These are phyloP conservation scores for Kwoniella sp. DNA, from an alignment of 768 basidiomycete species.

Conservation along the genomic window DNA sequence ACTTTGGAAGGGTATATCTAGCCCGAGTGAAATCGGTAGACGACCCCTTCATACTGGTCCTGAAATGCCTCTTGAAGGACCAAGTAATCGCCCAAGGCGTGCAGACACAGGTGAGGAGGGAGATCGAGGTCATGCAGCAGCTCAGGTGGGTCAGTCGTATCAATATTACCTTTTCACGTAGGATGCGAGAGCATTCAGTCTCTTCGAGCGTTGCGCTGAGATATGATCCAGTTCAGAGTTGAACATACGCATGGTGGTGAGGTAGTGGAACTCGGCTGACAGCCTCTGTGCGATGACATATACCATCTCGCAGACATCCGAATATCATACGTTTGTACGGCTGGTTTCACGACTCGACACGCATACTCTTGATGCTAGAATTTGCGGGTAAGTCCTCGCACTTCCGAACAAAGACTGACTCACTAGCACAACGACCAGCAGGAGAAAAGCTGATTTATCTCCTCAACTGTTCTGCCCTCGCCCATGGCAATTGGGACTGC, in stretches of 20 bases:
- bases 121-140: slow-evolving; percentile 78
- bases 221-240: too few relatives aligned
- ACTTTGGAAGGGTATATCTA: slow-evolving; percentile 98
- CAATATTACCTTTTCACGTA: neutral
- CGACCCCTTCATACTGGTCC: slow-evolving; percentile 81
- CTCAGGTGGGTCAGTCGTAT: slow-evolving; percentile 27
- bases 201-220: too few relatives aligned
- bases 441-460: too few relatives aligned
- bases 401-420: too few relatives aligned
- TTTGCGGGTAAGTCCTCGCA: slow-evolving; percentile 89
- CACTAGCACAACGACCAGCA: too few relatives aligned
- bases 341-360: slow-evolving; percentile 95
- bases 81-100: slow-evolving; percentile 86
- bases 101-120: slow-evolving; percentile 92
- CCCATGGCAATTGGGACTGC: slow-evolving; percentile 16
- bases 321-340: slow-evolving; percentile 91
- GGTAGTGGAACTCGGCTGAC: neutral
- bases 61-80: slow-evolving; percentile 95
- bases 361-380: slow-evolving; percentile 97
- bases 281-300: neutral
- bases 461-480: too few relatives aligned
- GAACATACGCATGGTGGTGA: too few relatives aligned
- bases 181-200: neutral
- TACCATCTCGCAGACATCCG: slow-evolving; percentile 67
- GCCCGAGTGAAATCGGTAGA: slow-evolving; percentile 84